phyloP scores from a whole-genome alignment of 768 basidiomycete species.

The Trametes cubensis region DNA sequence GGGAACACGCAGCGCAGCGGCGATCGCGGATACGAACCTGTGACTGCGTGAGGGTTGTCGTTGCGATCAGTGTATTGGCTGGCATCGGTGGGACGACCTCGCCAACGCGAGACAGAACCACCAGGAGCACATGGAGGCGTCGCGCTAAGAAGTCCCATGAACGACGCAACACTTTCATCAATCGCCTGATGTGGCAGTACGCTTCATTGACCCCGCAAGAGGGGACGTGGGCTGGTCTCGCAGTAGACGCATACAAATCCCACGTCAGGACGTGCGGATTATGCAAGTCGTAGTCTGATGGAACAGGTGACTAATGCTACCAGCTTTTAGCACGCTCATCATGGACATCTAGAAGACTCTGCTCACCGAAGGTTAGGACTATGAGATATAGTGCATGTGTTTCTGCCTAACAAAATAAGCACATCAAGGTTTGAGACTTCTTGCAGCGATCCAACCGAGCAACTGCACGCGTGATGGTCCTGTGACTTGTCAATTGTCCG shows the following conservation, averaged over 20 bases:
- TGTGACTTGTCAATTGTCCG: background rate
- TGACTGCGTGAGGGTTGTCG: background rate
- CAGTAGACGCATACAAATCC: background rate
- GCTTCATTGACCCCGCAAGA: background rate
- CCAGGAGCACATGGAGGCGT: slow-evolving; percentile 12
- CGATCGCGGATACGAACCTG: background rate
- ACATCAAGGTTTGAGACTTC: background rate
- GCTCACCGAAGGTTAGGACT: slow-evolving; percentile 5
- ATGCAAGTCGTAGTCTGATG: slow-evolving; percentile 4
- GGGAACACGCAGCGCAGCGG: slow-evolving; percentile 1
- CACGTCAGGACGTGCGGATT: background rate
- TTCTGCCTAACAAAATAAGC: background rate
- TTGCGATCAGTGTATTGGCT: background rate
- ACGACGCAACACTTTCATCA: slow-evolving; percentile 1
- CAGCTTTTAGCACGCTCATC: too few species aligned
- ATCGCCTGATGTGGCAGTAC: slow-evolving; percentile 8
- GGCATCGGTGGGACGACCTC: background rate
- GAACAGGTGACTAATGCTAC: background rate
- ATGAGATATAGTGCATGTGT: background rate
- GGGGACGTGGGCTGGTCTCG: background rate
- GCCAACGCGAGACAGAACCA: slow-evolving; percentile 2
- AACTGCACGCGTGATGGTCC: background rate
- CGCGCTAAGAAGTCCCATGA: slow-evolving; percentile 11
- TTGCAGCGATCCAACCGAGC: background rate
- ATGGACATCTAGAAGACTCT: background rate